phyloP scores from a whole-genome alignment of 441 rosid genomes.

The Corymbia calophylla region DNA sequence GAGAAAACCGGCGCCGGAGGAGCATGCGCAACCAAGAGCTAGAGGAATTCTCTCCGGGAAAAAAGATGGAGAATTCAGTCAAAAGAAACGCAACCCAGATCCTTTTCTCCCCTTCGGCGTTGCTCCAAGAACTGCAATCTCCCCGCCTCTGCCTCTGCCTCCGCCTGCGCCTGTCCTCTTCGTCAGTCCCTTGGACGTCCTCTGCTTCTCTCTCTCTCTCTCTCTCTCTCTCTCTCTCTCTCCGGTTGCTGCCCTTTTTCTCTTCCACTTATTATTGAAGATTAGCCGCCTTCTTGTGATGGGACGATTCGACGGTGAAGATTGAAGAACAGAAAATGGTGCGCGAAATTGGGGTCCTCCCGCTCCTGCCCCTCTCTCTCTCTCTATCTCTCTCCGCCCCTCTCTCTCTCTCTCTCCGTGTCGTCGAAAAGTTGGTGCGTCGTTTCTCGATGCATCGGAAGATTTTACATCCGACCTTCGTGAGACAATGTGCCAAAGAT shows the following conservation, averaged over 20 bases:
- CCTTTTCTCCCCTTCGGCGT: background rate
- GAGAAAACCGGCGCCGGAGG: background rate
- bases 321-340: background rate
- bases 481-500: background rate
- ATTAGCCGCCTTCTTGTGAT: background rate
- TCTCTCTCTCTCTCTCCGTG: background rate
- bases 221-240: background rate
- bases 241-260: background rate
- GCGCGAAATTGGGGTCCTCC: background rate
- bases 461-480: background rate
- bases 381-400: background rate
- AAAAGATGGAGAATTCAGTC: background rate
- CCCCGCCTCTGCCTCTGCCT: background rate
- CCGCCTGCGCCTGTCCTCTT: background rate
- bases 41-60: background rate
- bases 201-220: background rate
- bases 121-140: background rate
- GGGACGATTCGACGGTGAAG: background rate
- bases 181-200: background rate
- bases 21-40: background rate
- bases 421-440: background rate
- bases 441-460: background rate
- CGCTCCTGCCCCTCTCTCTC: background rate
- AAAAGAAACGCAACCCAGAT: conserved; percentile 5
- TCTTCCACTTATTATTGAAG: background rate